Evolutionary conservation across 495 filamentous ascomycete genomes (phyloP), one percentile per base, ranked within the genome.

Genomic region (Parathielavia hyrcaniae): DNA sequence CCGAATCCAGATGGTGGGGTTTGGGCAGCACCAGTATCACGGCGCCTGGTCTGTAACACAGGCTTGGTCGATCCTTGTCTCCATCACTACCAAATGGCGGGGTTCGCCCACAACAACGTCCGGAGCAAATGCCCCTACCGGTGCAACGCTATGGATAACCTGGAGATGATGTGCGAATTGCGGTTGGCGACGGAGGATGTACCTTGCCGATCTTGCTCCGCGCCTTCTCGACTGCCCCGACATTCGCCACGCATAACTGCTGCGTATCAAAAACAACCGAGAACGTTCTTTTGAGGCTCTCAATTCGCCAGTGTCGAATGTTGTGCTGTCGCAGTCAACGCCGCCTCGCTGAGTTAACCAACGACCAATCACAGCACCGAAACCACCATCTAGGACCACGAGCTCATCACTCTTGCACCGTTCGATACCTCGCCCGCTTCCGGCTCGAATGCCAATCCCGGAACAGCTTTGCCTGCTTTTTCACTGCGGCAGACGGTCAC

Each of bases 401-500:
- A 54, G 50, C 26, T 36, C 44, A 4, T 39, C 1, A 19, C 19
- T 20, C 36, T 48, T 20, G 36, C 12, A 45, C 34, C 47, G 39
- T 40, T 60, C 20, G 16, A 55, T 30, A 56, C 55, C 58, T 55
- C 46, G 46, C 58, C 58, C 57, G 50, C 50, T 59, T 59, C 57
- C 48, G 46, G 55, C 39, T 30, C 47, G 26, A 45, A 50, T 35
- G 32, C 26, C 53, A 34, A 30, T 45, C 44, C 40, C n/a, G 22
- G 22, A 34, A 30, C 6, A 3, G 26, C 26, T 30, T 38, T 41
- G 14, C 22, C 7, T 17, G 12, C 23, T 38, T 9, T 38, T 9
- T 5, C 22, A 19, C 23, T 13, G 20, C 4, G 53, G 16, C 51
- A 44, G 14, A 26, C 40, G 13, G 41, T 2, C 30, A 46, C 13